Evolutionary conservation across 2,329 filamentous ascomycete species (phyloP).

Genomic region (Phialophora macrospora): DNA sequence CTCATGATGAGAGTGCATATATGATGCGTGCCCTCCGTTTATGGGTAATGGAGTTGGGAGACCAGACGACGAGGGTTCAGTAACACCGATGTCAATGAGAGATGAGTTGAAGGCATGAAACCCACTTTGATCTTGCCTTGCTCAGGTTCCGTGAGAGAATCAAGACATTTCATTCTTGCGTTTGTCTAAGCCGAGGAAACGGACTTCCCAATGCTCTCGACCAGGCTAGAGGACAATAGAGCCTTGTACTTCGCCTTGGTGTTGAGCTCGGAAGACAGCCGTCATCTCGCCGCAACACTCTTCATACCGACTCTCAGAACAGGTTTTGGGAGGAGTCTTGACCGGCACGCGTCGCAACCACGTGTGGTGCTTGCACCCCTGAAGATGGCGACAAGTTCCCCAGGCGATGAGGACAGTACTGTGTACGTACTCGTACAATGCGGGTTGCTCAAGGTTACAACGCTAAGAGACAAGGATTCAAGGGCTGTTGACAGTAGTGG

Average conservation of each 20-base stretch:
- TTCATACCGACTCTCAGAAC: background rate
- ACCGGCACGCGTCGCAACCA: no score
- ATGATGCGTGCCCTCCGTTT: background rate
- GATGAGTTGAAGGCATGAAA: slow-evolving; percentile 4
- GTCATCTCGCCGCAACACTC: background rate
- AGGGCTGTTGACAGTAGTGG: background rate
- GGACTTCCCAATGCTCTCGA: background rate
- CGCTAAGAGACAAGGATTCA: background rate
- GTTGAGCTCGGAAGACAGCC: background rate
- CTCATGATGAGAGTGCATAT: slow-evolving; percentile 7
- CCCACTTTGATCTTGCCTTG: background rate
- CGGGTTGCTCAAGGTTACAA: slow-evolving; percentile 6
- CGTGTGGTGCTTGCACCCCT: background rate
- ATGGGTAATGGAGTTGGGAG: background rate
- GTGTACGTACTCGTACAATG: background rate
- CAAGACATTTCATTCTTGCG: background rate
- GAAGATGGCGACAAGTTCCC: slow-evolving; percentile 2
- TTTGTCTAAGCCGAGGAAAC: background rate
- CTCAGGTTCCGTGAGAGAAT: background rate
- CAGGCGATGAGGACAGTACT: background rate
- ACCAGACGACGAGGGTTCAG: background rate
- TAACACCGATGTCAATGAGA: background rate
- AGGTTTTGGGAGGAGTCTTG: background rate
- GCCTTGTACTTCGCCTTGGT: background rate
- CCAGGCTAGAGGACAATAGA: background rate